Base-by-base conservation (phyloP, 805 yeast genomes). In the Debaryomyces hansenii region DNA sequence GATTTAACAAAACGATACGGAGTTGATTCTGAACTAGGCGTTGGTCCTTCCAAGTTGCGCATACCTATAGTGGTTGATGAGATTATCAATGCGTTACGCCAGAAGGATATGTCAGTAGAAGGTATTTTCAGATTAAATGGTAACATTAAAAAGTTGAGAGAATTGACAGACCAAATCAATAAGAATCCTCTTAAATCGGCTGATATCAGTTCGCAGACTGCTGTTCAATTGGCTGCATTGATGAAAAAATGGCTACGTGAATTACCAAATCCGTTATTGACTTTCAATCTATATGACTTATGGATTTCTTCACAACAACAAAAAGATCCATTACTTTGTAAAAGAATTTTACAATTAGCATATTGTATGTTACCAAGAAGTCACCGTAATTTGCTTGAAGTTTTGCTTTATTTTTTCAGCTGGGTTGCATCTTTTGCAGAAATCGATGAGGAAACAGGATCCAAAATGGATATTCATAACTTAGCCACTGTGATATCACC, bases 371-470 rank as follows among this genome's bases (percentile, higher is more conserved):
- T 94, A 29, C 98, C 97, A 1, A 74, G 84, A 50, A 75, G 82
- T 16, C 86, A 91, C 60, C 78, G 99, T 47, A 96, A 90, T 62
- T 75, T 90, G 40, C 74, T 91, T 32, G 98, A 94, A 62, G 96
- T 91, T 2, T 69, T 94, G 36, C 73, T 91, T 28, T 83, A 85
- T 48, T 94, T 94, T 64, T 80, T 94, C 60, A 85, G 84, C 64
- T 94, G 98, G 98, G 92, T 91, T 2, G 90, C 98, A 0, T 88
- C 98, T 2, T 94, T 94, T 69, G 87, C 97, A 1, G 91, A 89
- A 55, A 82, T 91, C 50, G 97, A 90, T 59, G 95, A 90, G 56
- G 91, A 87, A 54, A 80, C 83, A 18, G 79, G 79, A 0, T 90
- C 97, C 3, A 94, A 92, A 69, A 94, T 94, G 99, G 97, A 92